Conservation (phyloP, 78 protist species). For the Diacronema lutheri region DNA sequence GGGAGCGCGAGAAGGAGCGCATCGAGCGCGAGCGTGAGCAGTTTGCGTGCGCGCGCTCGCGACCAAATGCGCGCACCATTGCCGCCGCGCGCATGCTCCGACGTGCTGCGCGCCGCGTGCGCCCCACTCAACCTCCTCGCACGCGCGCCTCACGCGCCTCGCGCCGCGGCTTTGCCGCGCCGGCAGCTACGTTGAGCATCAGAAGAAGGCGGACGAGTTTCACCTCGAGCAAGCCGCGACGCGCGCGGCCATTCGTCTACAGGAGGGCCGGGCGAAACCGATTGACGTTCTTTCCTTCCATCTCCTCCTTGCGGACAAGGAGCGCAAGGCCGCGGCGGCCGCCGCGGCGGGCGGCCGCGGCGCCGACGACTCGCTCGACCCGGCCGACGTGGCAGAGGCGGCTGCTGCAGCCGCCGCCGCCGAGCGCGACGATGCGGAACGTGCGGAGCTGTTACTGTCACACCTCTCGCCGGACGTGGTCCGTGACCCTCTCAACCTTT, state of each 20-base stretch:
- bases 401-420: no score
- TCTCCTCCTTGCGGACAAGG: background rate
- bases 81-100: no score
- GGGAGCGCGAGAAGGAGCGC: conserved; percentile 65
- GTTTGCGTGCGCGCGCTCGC: no score
- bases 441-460: no score
- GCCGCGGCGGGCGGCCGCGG: background rate
- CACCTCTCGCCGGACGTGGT: background rate
- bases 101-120: no score
- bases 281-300: conserved; percentile 63
- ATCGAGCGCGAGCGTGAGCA: conserved; percentile 52
- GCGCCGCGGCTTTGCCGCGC: no score
- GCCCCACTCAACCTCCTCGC: no score
- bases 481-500: conserved; percentile 55
- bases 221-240: conserved; percentile 60
- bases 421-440: no score
- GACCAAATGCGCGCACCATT: no score
- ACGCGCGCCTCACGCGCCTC: no score
- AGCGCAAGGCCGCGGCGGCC: background rate
- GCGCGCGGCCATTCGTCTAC: conserved; percentile 62
- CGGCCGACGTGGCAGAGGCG: no score
- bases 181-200: conserved; percentile 56
- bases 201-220: conserved; percentile 76
- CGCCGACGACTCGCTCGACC: background rate
- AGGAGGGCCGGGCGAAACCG: conserved; percentile 74